These are phyloP conservation scores for Stipa capillata DNA, from an alignment of 176 grass and related monocot species.

Conservation along the genomic window DNA sequence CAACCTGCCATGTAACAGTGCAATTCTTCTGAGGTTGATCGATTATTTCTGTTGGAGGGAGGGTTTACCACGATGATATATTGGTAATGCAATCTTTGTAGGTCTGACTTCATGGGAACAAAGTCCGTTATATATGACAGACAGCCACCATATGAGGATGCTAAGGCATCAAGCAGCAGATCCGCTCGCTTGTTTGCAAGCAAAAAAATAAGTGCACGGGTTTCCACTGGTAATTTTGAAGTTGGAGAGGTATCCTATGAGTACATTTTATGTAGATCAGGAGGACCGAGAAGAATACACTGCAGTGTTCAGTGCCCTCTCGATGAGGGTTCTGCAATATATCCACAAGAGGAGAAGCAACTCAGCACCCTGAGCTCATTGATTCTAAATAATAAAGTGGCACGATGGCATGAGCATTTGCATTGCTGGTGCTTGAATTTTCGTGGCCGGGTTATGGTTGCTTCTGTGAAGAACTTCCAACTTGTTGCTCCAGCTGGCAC, in stretches of 20 bases:
- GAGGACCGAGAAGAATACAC: slow-evolving; percentile 45
- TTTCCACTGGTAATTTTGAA: slow-evolving; percentile 27
- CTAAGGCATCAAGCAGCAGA: slow-evolving; percentile 37
- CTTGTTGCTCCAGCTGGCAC: slow-evolving; percentile 13
- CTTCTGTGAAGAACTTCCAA: slow-evolving; percentile 74
- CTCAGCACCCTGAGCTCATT: neutral
- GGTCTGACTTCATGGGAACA: slow-evolving; percentile 53
- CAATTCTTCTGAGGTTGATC: neutral
- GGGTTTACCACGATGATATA: neutral
- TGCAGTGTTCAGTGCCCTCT: slow-evolving; percentile 37
- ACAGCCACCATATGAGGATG: slow-evolving; percentile 15
- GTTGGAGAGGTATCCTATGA: slow-evolving; percentile 36
- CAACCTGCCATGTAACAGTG: neutral
- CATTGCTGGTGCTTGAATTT: slow-evolving; percentile 74
- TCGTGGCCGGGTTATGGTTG: slow-evolving; percentile 44
- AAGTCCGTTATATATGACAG: slow-evolving; percentile 48
- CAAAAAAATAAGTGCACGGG: slow-evolving; percentile 35
- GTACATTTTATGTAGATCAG: slow-evolving; percentile 50
- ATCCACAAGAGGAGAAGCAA: neutral
- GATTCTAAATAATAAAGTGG: slow-evolving; percentile 51
- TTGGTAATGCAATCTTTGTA: neutral
- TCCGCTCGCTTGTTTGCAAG: slow-evolving; percentile 20
- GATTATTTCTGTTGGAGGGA: neutral
- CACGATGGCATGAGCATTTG: slow-evolving; percentile 50
- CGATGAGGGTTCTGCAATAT: neutral